Evolutionary conservation across 2,329 filamentous ascomycete genomes (phyloP), one percentile per base, ranked within the genome.

Genomic region (Colletotrichum higginsianum): DNA sequence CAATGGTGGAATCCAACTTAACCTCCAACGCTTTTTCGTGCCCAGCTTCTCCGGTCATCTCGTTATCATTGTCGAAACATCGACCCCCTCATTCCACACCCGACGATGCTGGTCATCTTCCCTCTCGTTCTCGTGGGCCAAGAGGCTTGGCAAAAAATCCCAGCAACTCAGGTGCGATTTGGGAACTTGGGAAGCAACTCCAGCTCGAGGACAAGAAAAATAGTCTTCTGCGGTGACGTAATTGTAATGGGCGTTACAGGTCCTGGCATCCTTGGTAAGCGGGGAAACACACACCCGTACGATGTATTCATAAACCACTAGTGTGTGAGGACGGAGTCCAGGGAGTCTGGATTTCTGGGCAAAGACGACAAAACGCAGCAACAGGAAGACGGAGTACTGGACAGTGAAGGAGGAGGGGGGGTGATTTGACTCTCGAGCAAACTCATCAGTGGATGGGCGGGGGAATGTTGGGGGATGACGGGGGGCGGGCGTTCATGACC

Each of bases 211-310:
- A 47, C 21, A 56, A 57, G 38, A 40, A 46, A 57, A 53, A 46
- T 53, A 47, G 30, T 55, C 47, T 53, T 47, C 9, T 57, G 15
- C 49, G 52, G 64, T 71, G 64, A 71, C 64, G 68, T 71, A 71
- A 53, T 67, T 44, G 35, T 9, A 56, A 46, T 62, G 52, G 57
- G 58, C 30, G 52, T 44, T n/a, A 47, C 44, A 58, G n/a, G 64
- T 12, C 58, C 60, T 71, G 65, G 65, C 63, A 63, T 68, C 52
- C 64, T 71, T 71, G 65, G 65, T 58, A 68, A 68, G 58, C 64
- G 68, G 58, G 64, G 57, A 58, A 62, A 18, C 30, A 16, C 47
- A 18, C 30, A 16, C 55, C 38, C 38, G 42, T 50, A n/a, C 18
- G 7, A 18, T 44, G 58, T 15, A 44, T 30, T 12, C 18, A 49